Evolutionary conservation across 73 alveolate species (phyloP).

Genomic region (Paramecium bursaria): DNA sequence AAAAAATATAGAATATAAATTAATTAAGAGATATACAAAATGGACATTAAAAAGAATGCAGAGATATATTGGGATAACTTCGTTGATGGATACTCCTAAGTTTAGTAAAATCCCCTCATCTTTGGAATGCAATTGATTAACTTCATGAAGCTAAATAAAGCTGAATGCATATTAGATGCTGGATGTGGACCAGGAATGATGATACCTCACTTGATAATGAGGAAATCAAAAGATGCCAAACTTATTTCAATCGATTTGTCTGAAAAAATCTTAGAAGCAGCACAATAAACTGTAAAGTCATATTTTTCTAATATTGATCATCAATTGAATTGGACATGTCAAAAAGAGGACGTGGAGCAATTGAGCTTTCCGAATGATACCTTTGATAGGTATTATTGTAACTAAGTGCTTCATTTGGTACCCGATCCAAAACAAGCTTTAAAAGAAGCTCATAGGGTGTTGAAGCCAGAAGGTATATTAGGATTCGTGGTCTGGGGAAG

Average conservation of each 20-base stretch:
- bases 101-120: neutral
- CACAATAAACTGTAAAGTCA: neutral
- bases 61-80: constrained; percentile 24
- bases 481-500: constrained; percentile 43
- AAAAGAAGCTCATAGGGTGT: constrained; percentile 30
- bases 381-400: constrained; percentile 41
- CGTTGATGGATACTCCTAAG: constrained; percentile 28
- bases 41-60: neutral
- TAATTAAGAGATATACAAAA: no score
- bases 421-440: neutral
- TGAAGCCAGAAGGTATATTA: constrained; percentile 37
- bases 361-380: neutral
- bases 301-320: no score
- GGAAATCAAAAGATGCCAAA: neutral
- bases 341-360: no score
- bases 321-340: no score
- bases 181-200: constrained; percentile 56
- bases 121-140: constrained; percentile 1
- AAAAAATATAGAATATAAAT: no score
- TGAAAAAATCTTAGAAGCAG: neutral
- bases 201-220: constrained; percentile 3
- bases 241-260: constrained; percentile 8
- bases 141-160: neutral
- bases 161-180: constrained; percentile 15
- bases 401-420: neutral